Conservation (phyloP, 2,329 filamentous ascomycete species). For the Dothistroma pini region DNA sequence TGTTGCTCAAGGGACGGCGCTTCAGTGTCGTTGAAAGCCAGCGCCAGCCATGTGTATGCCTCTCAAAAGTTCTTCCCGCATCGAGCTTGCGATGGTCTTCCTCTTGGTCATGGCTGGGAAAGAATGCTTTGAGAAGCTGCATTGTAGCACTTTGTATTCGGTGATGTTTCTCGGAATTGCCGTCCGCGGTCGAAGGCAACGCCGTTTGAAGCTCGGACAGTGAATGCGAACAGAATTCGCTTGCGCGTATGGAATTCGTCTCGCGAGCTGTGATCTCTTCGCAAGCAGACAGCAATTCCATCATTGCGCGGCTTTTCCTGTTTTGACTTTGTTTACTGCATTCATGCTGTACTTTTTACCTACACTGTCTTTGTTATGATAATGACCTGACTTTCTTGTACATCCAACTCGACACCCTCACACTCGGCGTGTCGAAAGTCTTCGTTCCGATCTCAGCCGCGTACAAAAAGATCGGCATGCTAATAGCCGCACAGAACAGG, state of each 20-base stretch:
- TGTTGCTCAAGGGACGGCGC: not conserved
- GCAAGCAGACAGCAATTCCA: no score
- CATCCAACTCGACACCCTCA: constrained; percentile 23
- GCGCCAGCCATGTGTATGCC: no score
- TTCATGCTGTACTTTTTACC: not conserved
- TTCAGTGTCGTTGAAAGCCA: not conserved
- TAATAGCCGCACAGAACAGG: constrained; percentile 23
- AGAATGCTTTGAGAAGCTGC: not conserved
- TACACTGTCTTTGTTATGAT: constrained; percentile 6
- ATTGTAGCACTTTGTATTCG: not conserved
- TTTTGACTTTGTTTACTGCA: not conserved
- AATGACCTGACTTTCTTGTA: constrained; percentile 21
- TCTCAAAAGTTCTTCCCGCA: no score
- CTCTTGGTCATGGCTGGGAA: not conserved
- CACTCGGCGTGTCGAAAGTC: constrained; percentile 25
- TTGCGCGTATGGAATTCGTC: not conserved
- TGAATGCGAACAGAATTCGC: not conserved
- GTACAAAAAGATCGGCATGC: constrained; percentile 27
- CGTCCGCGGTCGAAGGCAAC: not conserved
- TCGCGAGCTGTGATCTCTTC: no score
- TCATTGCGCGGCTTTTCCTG: no score
- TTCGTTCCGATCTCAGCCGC: constrained; percentile 28
- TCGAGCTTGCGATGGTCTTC: no score
- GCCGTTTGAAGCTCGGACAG: not conserved
- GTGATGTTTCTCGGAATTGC: not conserved